phyloP scores from a whole-genome alignment of 805 yeast genomes.

The Starmerella cellae region DNA sequence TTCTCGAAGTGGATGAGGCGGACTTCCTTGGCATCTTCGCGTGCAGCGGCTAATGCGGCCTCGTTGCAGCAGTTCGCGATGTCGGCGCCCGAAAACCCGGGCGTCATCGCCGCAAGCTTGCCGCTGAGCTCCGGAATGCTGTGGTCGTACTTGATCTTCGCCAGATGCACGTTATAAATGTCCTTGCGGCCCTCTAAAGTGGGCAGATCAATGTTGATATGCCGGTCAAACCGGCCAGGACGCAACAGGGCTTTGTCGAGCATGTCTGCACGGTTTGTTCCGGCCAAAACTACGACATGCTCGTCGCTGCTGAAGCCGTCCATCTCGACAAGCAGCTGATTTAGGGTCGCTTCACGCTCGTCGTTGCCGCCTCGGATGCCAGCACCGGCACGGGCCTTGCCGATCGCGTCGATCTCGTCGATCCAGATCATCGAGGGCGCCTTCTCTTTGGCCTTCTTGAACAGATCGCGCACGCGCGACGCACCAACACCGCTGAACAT shows the following conservation, averaged over 20 bases:
- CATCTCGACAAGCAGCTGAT: constrained; percentile 88
- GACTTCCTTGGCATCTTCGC: constrained; percentile 51
- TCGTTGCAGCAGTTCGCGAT: constrained; percentile 91
- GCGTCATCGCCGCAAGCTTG: constrained; percentile 78
- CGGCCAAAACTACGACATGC: constrained; percentile 87
- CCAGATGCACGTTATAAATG: constrained; percentile 68
- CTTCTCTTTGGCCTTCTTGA: constrained; percentile 75
- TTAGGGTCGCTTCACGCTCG: constrained; percentile 85
- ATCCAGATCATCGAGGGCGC: constrained; percentile 86
- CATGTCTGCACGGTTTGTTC: constrained; percentile 87
- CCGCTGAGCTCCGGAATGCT: constrained; percentile 57
- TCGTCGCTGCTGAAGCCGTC: constrained; percentile 84
- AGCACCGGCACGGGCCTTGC: constrained; percentile 53
- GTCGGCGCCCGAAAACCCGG: constrained; percentile 94
- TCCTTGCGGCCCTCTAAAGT: constrained; percentile 81
- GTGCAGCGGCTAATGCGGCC: constrained; percentile 86
- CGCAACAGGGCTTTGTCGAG: constrained; percentile 79
- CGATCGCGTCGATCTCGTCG: constrained; percentile 94
- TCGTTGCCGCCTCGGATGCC: constrained; percentile 66
- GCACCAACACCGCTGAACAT: constrained; percentile 98
- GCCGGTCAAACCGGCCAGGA: constrained; percentile 92
- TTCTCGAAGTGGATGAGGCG: constrained; percentile 66
- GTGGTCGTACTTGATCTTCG: constrained; percentile 38
- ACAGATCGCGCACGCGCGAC: constrained; percentile 81
- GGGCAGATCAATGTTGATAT: constrained; percentile 73